These are phyloP conservation scores for Pseudonitzschia multistriata DNA, from an alignment of 108 stramenopile genomes.

Conservation along the genomic window DNA sequence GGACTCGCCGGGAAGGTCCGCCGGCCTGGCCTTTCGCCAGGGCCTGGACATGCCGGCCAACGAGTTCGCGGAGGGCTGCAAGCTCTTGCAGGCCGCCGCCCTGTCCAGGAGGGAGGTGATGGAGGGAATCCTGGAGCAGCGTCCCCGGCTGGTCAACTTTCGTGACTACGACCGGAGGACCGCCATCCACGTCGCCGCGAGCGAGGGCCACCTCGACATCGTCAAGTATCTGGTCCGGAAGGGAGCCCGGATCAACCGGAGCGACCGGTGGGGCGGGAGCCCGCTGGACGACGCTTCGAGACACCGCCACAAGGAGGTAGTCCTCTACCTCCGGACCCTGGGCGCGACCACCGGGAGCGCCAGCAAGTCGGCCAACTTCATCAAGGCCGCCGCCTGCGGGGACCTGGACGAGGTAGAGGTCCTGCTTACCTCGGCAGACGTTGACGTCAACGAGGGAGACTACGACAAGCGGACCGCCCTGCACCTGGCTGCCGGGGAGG, in stretches of 20 bases:
- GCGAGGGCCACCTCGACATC: conserved; percentile 76
- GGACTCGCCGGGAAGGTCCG: background rate
- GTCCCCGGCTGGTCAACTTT: conserved; percentile 68
- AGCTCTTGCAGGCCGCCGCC: conserved; percentile 74
- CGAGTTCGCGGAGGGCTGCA: conserved; percentile 81
- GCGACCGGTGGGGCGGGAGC: conserved; percentile 78
- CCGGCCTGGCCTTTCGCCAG: conserved; percentile 43
- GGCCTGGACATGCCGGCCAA: conserved; percentile 58
- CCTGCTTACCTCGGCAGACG: conserved; percentile 38
- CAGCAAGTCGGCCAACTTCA: conserved; percentile 64
- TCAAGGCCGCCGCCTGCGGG: conserved; percentile 79
- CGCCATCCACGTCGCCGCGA: conserved; percentile 78
- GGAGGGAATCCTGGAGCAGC: conserved; percentile 30
- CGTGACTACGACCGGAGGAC: conserved; percentile 89
- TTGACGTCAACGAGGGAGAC: conserved; percentile 70
- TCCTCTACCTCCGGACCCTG: conserved; percentile 56
- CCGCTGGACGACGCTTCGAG: conserved; percentile 88
- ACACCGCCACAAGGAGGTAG: conserved; percentile 71
- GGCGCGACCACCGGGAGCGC: conserved; percentile 74
- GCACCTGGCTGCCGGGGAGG: conserved; percentile 85
- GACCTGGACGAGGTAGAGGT: conserved; percentile 75
- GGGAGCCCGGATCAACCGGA: conserved; percentile 67
- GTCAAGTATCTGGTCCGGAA: conserved; percentile 48
- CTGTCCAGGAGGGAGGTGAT: conserved; percentile 47
- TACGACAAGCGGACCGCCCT: conserved; percentile 89